A percentile compares a stretch with the other conserved stretches of the same genome.
Evolutionary conservation across 306 rosid genomes (phyloP).

Genomic region (Echinosophora koreensis): DNA sequence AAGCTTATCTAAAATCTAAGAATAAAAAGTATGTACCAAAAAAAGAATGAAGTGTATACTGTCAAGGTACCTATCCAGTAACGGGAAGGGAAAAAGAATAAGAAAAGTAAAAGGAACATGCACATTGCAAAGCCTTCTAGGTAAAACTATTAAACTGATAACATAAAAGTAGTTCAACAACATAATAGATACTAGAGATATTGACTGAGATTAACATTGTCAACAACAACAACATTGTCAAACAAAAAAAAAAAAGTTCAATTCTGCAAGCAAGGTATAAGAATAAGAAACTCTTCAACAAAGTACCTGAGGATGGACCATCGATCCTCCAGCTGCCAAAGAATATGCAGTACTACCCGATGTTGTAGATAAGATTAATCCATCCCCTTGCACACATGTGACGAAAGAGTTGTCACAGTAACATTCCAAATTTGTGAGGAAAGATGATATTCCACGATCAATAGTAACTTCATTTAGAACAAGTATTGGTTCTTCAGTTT

Average conservation of each 20-base stretch:
- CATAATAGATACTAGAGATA: constrained; percentile 13
- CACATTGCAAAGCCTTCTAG: constrained; percentile 6
- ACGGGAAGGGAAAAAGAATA: neutral
- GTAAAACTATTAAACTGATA: neutral
- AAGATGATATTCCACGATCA: constrained; percentile 97
- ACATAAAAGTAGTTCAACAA: constrained; percentile 1
- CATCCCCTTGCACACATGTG: constrained; percentile 97
- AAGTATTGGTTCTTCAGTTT: constrained; percentile 90
- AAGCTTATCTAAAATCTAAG: neutral
- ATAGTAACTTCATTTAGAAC: constrained; percentile 93
- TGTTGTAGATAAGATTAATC: constrained; percentile 89
- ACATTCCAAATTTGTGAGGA: constrained; percentile 92
- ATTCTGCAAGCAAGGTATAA: constrained; percentile 4
- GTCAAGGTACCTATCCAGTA: neutral
- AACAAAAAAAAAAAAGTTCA: neutral
- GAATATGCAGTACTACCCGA: constrained; percentile 99
- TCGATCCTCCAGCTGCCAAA: constrained; percentile 98
- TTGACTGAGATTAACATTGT: neutral
- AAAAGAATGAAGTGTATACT: neutral
- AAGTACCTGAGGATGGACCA: constrained; percentile 99
- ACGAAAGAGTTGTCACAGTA: constrained; percentile 91
- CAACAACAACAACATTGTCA: neutral
- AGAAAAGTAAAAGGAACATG: neutral
- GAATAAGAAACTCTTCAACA: constrained; percentile 1
- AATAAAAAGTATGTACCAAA: neutral